Conservation (phyloP, 371 early-diverging fungal genomes). For the Syncephalis fuscata region DNA sequence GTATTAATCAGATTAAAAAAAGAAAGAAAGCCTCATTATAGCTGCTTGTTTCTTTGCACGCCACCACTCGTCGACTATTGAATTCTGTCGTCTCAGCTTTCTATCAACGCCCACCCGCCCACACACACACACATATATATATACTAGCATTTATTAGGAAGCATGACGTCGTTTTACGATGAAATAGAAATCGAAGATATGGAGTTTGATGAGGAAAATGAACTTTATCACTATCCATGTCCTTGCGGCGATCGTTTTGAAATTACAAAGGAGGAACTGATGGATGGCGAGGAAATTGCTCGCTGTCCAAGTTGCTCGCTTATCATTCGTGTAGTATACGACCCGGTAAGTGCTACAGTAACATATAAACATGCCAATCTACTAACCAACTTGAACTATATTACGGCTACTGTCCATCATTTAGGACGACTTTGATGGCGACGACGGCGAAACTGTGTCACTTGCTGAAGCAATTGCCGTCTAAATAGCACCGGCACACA, state of each 20-base stretch:
- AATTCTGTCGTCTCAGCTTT: no score
- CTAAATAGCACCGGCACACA: no score
- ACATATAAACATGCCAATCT: not conserved
- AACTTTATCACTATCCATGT: conserved; percentile 91
- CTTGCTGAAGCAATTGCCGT: no score
- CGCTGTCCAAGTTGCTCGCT: conserved; percentile 95
- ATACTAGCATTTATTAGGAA: not conserved
- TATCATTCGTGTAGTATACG: conserved; percentile 72
- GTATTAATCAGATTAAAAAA: no score
- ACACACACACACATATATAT: no score
- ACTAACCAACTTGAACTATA: not conserved
- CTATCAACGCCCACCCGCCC: no score
- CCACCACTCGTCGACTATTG: no score
- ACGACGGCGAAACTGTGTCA: not conserved
- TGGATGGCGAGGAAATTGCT: conserved; percentile 87
- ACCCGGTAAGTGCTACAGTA: conserved; percentile 24
- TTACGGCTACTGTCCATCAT: not conserved
- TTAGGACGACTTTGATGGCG: conserved; percentile 4
- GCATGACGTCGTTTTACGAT: conserved; percentile 57
- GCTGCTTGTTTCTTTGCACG: no score
- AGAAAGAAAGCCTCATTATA: no score
- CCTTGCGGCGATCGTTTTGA: conserved; percentile 99
- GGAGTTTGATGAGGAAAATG: conserved; percentile 77
- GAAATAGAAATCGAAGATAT: conserved; percentile 77
- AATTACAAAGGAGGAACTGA: conserved; percentile 80